Conservation (phyloP, 768 basidiomycete species). For the Naematelia aurantialba region DNA sequence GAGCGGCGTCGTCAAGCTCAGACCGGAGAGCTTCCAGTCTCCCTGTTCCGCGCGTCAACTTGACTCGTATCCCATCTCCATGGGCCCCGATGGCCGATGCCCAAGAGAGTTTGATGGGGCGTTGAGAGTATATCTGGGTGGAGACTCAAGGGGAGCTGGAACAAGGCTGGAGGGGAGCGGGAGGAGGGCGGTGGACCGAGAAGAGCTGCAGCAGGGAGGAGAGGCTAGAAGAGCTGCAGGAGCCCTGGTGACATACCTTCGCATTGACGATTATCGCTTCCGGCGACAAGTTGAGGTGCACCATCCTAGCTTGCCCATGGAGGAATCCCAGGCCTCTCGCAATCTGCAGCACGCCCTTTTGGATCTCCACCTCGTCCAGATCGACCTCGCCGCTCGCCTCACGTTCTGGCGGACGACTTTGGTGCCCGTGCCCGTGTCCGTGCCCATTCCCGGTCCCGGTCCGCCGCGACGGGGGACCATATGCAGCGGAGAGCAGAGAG, state of each 20-base stretch:
- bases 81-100: too few relatives aligned
- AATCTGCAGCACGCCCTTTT: constrained; percentile 91
- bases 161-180: too few relatives aligned
- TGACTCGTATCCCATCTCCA: not conserved
- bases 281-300: constrained; percentile 84
- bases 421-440: too few relatives aligned
- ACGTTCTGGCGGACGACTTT: constrained; percentile 41
- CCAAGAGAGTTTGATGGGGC: too few relatives aligned
- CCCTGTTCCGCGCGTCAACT: constrained; percentile 58
- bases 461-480: not conserved
- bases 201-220: too few relatives aligned
- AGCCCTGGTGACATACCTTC: constrained; percentile 57
- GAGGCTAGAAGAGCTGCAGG: too few relatives aligned
- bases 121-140: too few relatives aligned
- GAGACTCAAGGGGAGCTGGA: too few relatives aligned
- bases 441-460: constrained; percentile 4
- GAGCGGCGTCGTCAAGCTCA: constrained; percentile 80
- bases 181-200: too few relatives aligned
- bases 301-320: constrained; percentile 83
- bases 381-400: constrained; percentile 58
- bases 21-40: constrained; percentile 94
- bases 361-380: constrained; percentile 97
- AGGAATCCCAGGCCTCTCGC: constrained; percentile 63
- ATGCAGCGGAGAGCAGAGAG: constrained; percentile 17
- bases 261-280: constrained; percentile 86